These are phyloP conservation scores for Taxawa tesnikishii DNA, from an alignment of 2,329 filamentous ascomycete genomes.

Conservation along the genomic window DNA sequence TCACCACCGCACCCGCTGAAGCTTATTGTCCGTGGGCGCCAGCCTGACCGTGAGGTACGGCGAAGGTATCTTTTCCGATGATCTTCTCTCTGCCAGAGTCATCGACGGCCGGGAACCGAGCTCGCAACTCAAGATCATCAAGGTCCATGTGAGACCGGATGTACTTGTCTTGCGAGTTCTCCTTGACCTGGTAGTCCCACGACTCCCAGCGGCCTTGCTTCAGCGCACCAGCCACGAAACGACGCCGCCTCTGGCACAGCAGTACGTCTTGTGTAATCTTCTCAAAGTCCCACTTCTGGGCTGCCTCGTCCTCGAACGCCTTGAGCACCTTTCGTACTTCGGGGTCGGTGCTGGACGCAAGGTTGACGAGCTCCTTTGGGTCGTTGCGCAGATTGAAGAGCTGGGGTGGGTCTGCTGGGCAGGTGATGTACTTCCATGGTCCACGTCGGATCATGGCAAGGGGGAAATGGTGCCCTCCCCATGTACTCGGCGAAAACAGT, in stretches of 20 bases:
- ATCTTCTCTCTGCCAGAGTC: constrained; percentile 23
- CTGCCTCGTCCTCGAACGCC: constrained; percentile 62
- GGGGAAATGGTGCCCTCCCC: constrained; percentile 83
- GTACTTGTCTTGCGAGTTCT: constrained; percentile 55
- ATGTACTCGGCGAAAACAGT: constrained; percentile 94
- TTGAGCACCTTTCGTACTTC: constrained; percentile 29
- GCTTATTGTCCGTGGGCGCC: constrained; percentile 20
- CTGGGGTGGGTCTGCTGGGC: constrained; percentile 71
- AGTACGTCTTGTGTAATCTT: constrained; percentile 64
- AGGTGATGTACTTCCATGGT: constrained; percentile 82
- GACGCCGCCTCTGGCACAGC: constrained; percentile 63
- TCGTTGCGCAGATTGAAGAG: constrained; percentile 70
- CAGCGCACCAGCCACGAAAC: constrained; percentile 69
- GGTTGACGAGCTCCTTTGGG: constrained; percentile 64
- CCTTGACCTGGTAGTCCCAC: constrained; percentile 75
- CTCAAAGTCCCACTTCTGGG: constrained; percentile 68
- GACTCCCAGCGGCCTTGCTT: constrained; percentile 62
- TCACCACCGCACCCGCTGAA: too few relatives aligned
- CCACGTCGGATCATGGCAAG: constrained; percentile 90
- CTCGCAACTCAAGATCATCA: constrained; percentile 66
- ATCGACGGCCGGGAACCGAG: constrained; percentile 53
- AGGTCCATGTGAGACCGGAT: constrained; percentile 75
- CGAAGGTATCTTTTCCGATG: constrained; percentile 10
- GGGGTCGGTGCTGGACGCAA: constrained; percentile 35
- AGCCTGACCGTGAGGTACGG: constrained; percentile 18